These are phyloP conservation scores for Meyerozyma guilliermondii DNA, from an alignment of 1,139 yeast species.

Conservation along the genomic window DNA sequence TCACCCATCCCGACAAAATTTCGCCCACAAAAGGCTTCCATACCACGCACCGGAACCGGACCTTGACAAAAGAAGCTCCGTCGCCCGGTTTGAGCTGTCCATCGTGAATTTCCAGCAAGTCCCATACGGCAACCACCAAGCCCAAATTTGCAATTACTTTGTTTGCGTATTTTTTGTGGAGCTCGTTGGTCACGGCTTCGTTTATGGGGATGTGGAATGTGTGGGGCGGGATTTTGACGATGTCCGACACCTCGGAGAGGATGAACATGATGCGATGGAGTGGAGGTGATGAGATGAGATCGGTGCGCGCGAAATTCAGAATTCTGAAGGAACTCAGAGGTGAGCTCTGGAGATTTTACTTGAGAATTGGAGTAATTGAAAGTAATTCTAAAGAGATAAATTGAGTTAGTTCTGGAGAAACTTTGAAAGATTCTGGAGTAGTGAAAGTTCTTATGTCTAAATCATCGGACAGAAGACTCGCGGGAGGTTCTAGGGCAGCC, in stretches of 20 bases:
- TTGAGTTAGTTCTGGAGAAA: no score
- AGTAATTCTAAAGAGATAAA: no score
- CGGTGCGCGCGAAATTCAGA: no score
- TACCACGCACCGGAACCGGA: constrained; percentile 67
- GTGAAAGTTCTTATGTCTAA: constrained; percentile 15
- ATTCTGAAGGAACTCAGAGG: no score
- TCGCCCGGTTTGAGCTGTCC: constrained; percentile 95
- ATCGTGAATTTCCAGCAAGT: constrained; percentile 71
- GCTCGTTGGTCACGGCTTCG: constrained; percentile 71
- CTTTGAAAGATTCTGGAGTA: no score
- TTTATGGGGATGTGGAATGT: constrained; percentile 68
- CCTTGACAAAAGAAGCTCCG: constrained; percentile 81
- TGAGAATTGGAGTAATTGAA: no score
- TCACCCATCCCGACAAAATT: constrained; percentile 88
- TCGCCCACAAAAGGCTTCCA: constrained; percentile 96
- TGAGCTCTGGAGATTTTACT: no score
- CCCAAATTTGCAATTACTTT: constrained; percentile 81
- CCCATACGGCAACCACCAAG: constrained; percentile 79
- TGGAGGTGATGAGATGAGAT: not conserved
- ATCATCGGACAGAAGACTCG: constrained; percentile 49
- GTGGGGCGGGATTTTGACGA: constrained; percentile 85
- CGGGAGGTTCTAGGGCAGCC: constrained; percentile 44
- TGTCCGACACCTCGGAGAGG: constrained; percentile 71
- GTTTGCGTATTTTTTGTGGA: constrained; percentile 81
- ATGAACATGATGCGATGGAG: constrained; percentile 58